A percentile compares a stretch with the other conserved stretches of the same genome.
phyloP scores from a whole-genome alignment of 371 early-diverging fungal species.

The Gilbertella persicaria region DNA sequence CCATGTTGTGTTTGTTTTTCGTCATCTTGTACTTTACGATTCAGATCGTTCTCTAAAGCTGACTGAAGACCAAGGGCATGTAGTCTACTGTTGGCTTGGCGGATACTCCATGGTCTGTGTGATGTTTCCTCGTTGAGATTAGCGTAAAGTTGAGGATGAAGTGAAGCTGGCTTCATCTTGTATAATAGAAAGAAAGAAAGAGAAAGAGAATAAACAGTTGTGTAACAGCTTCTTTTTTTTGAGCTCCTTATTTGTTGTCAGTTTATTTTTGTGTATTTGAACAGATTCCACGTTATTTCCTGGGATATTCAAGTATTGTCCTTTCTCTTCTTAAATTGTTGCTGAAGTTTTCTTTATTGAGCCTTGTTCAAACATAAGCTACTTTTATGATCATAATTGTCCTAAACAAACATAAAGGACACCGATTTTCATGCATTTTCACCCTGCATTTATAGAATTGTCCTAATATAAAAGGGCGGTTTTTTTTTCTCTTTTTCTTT shows the following conservation, averaged over 20 bases:
- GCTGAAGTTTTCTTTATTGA: too few relatives aligned
- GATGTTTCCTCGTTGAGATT: not conserved
- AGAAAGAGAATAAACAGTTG: not conserved
- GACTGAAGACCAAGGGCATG: conserved; percentile 32
- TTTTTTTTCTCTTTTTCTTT: too few relatives aligned
- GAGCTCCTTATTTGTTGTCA: not conserved
- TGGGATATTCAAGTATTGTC: too few relatives aligned
- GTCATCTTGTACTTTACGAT: conserved; percentile 27
- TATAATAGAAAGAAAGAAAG: not conserved
- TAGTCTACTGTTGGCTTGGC: conserved; percentile 49
- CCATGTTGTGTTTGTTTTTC: conserved; percentile 24
- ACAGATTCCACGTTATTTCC: too few relatives aligned
- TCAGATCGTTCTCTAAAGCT: conserved; percentile 43
- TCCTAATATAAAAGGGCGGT: too few relatives aligned
- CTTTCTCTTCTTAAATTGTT: too few relatives aligned
- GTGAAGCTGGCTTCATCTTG: not conserved
- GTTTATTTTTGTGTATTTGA: too few relatives aligned
- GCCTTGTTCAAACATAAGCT: too few relatives aligned
- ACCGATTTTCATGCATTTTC: too few relatives aligned
- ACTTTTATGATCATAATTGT: too few relatives aligned
- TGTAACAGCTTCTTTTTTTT: not conserved
- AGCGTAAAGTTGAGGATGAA: not conserved
- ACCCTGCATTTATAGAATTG: too few relatives aligned
- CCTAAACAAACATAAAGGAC: too few relatives aligned
- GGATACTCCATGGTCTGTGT: conserved; percentile 42